A percentile compares a stretch with the other conserved stretches of the same genome.
Conservation (phyloP, 441 rosid genomes). For the Croton setiger region DNA sequence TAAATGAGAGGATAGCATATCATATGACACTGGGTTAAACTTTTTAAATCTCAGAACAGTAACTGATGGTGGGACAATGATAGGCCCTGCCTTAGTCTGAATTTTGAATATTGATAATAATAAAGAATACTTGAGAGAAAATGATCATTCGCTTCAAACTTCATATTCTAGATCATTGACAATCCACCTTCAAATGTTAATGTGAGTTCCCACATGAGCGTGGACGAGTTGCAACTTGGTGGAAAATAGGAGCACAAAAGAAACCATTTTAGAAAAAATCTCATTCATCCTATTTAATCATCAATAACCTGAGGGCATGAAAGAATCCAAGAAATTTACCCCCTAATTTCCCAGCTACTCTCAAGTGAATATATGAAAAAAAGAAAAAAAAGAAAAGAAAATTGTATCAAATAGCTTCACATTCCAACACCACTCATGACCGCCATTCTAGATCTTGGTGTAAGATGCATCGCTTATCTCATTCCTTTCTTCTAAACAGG, state of each 20-base stretch:
- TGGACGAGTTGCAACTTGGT: neutral
- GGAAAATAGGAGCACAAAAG: neutral
- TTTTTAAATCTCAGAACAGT: slow-evolving; percentile 1
- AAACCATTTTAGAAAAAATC: neutral
- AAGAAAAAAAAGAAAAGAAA: neutral
- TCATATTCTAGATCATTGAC: neutral
- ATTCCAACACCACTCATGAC: neutral
- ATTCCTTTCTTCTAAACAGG: neutral
- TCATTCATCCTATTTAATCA: neutral
- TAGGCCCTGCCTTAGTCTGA: neutral
- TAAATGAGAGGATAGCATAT: neutral
- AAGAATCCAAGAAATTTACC: neutral
- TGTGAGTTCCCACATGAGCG: neutral
- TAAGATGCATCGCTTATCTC: neutral
- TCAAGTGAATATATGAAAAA: neutral
- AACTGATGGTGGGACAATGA: neutral
- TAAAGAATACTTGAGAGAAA: neutral
- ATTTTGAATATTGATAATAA: neutral
- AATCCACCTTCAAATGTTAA: neutral
- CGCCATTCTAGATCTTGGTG: neutral
- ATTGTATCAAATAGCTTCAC: neutral
- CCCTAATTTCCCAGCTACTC: neutral
- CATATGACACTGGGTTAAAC: neutral
- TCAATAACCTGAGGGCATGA: neutral
- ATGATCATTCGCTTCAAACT: neutral